Evolutionary conservation across 176 grass and related monocot species (phyloP).

Genomic region (Hsuehochloa calcarea): DNA sequence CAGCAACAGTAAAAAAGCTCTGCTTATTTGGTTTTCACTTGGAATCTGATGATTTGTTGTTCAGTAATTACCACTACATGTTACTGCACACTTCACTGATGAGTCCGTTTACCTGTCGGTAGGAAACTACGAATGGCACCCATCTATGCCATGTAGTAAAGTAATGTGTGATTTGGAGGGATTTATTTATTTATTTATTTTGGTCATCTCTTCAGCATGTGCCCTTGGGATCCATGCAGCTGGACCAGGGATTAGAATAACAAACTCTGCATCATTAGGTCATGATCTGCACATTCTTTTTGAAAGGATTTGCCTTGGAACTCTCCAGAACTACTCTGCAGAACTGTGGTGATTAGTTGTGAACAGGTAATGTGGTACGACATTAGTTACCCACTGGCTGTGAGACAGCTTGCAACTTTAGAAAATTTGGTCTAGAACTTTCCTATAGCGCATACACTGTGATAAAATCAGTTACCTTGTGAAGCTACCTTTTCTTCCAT

Average conservation of each 20-base stretch:
- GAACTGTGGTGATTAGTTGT: not conserved
- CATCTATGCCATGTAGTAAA: not conserved
- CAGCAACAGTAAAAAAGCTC: not conserved
- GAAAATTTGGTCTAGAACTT: not conserved
- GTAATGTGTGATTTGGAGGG: not conserved
- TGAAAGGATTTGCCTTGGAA: not conserved
- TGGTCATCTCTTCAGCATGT: not conserved
- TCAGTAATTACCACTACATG: not conserved
- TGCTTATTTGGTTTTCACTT: not conserved
- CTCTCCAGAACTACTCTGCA: conserved; percentile 2
- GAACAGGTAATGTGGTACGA: not conserved
- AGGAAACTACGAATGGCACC: not conserved
- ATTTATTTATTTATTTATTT: not conserved
- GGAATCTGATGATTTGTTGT: not conserved
- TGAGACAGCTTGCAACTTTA: not conserved
- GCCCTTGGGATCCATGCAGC: conserved; percentile 31
- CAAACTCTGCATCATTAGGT: conserved; percentile 3
- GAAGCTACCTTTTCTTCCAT: not conserved
- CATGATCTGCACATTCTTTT: conserved; percentile 31
- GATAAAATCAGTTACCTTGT: not conserved
- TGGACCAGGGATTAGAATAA: conserved; percentile 37
- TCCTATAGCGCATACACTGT: not conserved
- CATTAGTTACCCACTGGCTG: not conserved
- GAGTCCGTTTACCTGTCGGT: not conserved
- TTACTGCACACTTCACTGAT: not conserved